These are phyloP conservation scores for Kwoniella botswanensis DNA, from an alignment of 768 basidiomycete genomes.

Conservation along the genomic window DNA sequence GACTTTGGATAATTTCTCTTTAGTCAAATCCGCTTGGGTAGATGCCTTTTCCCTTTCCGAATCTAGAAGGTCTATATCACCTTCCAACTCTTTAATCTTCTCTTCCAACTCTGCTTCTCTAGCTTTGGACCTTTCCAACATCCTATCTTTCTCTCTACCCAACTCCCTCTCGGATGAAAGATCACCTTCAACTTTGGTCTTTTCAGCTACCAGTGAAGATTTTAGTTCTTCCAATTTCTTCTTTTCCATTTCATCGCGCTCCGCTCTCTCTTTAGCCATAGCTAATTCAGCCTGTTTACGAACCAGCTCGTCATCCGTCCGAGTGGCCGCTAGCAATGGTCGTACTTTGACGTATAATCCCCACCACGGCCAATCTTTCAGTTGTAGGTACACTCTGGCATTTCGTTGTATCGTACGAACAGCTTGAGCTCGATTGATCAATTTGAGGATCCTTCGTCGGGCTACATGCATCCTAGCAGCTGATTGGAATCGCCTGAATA, in stretches of 20 bases:
- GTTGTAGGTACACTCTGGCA: conserved; percentile 84
- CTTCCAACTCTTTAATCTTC: conserved; percentile 76
- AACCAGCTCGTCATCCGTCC: conserved; percentile 83
- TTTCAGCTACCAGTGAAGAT: conserved; percentile 81
- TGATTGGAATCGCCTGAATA: conserved; percentile 88
- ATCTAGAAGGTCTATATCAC: conserved; percentile 81
- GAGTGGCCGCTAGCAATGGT: conserved; percentile 87
- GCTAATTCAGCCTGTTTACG: conserved; percentile 79
- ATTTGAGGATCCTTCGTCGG: conserved; percentile 88
- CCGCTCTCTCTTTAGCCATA: conserved; percentile 79
- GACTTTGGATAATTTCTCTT: conserved; percentile 31
- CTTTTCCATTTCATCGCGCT: conserved; percentile 81
- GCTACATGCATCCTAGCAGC: conserved; percentile 82
- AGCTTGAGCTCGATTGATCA: conserved; percentile 87
- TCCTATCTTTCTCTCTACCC: conserved; percentile 77
- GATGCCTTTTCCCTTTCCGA: conserved; percentile 82
- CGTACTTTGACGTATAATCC: conserved; percentile 95
- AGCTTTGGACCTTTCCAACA: conserved; percentile 81
- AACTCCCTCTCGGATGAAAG: conserved; percentile 81
- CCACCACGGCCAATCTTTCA: conserved; percentile 99
- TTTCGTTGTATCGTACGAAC: conserved; percentile 92
- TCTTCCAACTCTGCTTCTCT: conserved; percentile 86
- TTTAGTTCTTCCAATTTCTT: conserved; percentile 78
- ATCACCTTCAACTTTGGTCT: conserved; percentile 77
- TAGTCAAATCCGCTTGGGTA: conserved; percentile 59